A percentile compares a stretch with the other conserved stretches of the same genome.
These are phyloP conservation scores for Pythium coloratum DNA, from an alignment of 352 stramenopile species.

Conservation along the genomic window DNA sequence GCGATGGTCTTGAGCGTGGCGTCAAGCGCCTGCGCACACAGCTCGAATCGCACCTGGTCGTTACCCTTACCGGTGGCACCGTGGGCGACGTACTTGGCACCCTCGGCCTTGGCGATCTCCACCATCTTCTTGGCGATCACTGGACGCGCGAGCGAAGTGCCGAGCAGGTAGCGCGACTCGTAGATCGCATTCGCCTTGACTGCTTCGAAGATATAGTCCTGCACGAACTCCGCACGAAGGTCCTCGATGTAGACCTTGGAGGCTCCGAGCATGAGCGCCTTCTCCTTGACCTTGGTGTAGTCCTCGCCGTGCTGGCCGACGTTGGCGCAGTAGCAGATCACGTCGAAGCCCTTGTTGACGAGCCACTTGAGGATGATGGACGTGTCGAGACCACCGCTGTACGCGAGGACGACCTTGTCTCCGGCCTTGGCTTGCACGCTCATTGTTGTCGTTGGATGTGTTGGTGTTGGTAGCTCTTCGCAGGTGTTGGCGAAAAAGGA, in stretches of 20 bases:
- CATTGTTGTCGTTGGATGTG: conserved; percentile 37
- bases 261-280: conserved; percentile 76
- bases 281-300: conserved; percentile 94
- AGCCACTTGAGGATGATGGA: conserved; percentile 99
- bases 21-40: conserved; percentile 96
- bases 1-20: conserved; percentile 96
- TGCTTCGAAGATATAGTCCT: conserved; percentile 92
- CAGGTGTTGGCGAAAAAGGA: conserved; percentile 34
- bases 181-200: conserved; percentile 98
- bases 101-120: conserved; percentile 91
- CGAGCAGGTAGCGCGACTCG: conserved; percentile 96
- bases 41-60: conserved; percentile 98
- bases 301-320: conserved; percentile 97
- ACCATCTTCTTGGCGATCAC: conserved; percentile 98
- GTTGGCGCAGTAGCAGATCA: conserved; percentile 99
- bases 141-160: conserved; percentile 96
- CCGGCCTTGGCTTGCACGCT: conserved; percentile 68
- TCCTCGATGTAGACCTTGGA: conserved; percentile 95
- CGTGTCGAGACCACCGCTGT: conserved; percentile 98
- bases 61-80: conserved; percentile 99
- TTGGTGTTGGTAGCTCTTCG: conserved; percentile 14
- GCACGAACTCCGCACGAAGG: conserved; percentile 97
- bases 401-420: conserved; percentile 95
- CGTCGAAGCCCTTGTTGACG: conserved; percentile 97
- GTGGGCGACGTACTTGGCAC: conserved; percentile 94